phyloP scores from a whole-genome alignment of 1,284 basidiomycete species.

The Trichosporon coremiiforme region DNA sequence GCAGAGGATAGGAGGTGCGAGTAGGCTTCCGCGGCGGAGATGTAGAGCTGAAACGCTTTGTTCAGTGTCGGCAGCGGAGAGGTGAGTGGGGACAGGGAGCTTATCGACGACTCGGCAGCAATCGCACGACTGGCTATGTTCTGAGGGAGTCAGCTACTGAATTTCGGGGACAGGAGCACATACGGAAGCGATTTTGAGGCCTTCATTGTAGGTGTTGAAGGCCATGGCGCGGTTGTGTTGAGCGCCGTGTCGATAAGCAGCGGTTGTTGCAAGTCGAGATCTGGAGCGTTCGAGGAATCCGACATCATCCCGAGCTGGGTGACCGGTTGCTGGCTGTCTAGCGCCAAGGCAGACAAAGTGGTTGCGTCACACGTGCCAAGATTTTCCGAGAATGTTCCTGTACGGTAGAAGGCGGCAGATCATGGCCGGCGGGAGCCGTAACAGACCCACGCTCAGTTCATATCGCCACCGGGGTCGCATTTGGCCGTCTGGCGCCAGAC shows the following conservation, averaged over 20 bases:
- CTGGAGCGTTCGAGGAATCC: not conserved
- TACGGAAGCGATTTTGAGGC: constrained; percentile 48
- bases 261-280: not conserved
- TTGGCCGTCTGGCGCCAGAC: not conserved
- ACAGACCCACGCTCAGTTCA: not conserved
- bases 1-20: constrained; percentile 48
- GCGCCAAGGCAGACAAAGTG: not conserved
- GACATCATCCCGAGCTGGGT: not conserved
- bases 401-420: constrained; percentile 10
- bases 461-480: constrained; percentile 5
- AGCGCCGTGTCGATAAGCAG: not conserved
- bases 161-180: constrained; percentile 14
- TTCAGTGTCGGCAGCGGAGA: constrained; percentile 49
- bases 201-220: constrained; percentile 47
- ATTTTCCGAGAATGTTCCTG: constrained; percentile 5
- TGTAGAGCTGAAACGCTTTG: constrained; percentile 51
- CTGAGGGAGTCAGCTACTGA: constrained; percentile 30
- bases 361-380: constrained; percentile 6
- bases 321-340: not conserved
- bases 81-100: constrained; percentile 39
- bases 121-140: constrained; percentile 47
- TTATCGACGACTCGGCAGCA: constrained; percentile 45
- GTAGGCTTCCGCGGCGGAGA: constrained; percentile 51
- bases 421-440: not conserved
- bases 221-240: constrained; percentile 35